Conservation (phyloP, 2,329 filamentous ascomycete genomes). For the Hymenoscyphus linearis region DNA sequence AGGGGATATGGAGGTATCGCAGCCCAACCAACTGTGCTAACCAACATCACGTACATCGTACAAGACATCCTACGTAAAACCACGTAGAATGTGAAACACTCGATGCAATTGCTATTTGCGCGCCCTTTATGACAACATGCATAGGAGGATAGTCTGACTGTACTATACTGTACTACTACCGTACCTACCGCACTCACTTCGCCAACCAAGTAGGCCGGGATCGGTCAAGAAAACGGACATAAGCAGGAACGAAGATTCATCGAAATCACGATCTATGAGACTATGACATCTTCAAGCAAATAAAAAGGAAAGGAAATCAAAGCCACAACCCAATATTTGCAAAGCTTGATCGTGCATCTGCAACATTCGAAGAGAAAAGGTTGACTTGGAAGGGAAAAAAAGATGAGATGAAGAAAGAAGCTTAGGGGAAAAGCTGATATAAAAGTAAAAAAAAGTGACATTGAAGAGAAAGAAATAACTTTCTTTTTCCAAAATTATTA, state of each 20-base stretch:
- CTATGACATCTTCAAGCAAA: not conserved
- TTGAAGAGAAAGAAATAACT: too few species aligned
- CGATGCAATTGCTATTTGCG: not conserved
- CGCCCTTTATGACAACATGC: not conserved
- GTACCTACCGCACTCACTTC: not conserved
- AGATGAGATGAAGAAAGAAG: not conserved
- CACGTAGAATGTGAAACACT: not conserved
- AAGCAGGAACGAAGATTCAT: not conserved
- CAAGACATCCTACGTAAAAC: not conserved
- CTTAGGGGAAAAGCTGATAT: not conserved
- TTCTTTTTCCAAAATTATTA: too few species aligned
- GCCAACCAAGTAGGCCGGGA: not conserved
- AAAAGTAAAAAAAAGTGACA: not conserved
- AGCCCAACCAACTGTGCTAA: not conserved
- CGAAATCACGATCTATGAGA: not conserved
- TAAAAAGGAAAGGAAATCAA: not conserved
- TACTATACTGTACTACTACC: not conserved
- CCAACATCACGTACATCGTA: not conserved
- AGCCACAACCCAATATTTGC: not conserved
- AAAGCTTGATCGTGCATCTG: not conserved
- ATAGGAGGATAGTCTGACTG: not conserved
- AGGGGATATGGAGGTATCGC: not conserved
- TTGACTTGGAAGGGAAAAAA: not conserved
- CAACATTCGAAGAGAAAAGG: not conserved
- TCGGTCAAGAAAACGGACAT: not conserved